These are phyloP conservation scores for Blumeriella jaapii DNA, from an alignment of 2,329 filamentous ascomycete species.

Conservation along the genomic window DNA sequence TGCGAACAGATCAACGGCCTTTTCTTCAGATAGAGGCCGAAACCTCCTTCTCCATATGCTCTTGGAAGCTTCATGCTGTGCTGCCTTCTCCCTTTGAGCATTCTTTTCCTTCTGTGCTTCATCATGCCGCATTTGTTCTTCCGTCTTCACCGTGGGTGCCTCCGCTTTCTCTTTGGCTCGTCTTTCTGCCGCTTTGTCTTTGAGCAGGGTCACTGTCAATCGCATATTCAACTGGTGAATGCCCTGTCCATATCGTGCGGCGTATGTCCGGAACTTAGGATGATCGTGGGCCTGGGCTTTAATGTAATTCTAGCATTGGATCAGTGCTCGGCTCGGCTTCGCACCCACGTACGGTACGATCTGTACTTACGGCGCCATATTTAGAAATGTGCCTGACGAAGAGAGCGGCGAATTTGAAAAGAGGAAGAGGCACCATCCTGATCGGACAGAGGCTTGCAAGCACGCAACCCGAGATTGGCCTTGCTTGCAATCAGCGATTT, in stretches of 20 bases:
- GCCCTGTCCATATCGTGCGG: constrained; percentile 48
- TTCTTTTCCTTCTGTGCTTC: constrained; percentile 32
- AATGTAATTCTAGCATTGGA: constrained; percentile 45
- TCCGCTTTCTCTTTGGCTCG: constrained; percentile 51
- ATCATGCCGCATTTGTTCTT: constrained; percentile 46
- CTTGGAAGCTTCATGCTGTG: constrained; percentile 26
- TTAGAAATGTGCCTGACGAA: constrained; percentile 57
- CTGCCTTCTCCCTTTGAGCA: constrained; percentile 29
- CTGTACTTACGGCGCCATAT: constrained; percentile 50
- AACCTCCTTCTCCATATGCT: constrained; percentile 54
- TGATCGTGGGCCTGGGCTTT: constrained; percentile 56
- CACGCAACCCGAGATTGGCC: background rate
- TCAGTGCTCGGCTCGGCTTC: background rate
- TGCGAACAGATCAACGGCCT: constrained; percentile 55
- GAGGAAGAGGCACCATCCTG: constrained; percentile 50
- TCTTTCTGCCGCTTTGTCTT: constrained; percentile 45
- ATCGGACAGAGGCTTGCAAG: background rate
- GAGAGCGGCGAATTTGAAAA: constrained; percentile 55
- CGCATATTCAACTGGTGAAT: constrained; percentile 60
- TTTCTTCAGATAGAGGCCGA: constrained; percentile 48
- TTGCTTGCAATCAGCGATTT: constrained; percentile 1
- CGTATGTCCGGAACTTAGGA: constrained; percentile 46
- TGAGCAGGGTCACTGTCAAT: constrained; percentile 45
- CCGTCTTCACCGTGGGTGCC: constrained; percentile 52
- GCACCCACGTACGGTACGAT: too few relatives aligned